These are phyloP conservation scores for Musa itinerans DNA, from an alignment of 176 grass and related monocot species.

Conservation along the genomic window DNA sequence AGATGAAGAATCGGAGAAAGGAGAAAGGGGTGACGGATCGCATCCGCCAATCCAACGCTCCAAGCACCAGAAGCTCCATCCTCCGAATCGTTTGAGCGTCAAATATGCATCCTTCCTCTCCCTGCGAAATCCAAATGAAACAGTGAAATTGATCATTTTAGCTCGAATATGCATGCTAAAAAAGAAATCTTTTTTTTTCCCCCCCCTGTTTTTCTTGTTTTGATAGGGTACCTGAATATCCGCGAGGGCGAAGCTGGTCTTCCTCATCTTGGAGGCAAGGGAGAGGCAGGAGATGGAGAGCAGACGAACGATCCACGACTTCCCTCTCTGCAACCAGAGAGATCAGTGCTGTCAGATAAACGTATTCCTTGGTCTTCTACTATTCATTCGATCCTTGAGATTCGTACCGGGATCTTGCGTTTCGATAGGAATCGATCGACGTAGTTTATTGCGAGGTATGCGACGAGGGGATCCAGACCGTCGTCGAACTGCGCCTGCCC, in stretches of 20 bases:
- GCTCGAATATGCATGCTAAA: neutral
- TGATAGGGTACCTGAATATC: constrained; percentile 43
- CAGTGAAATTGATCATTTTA: neutral
- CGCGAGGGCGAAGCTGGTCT: constrained; percentile 36
- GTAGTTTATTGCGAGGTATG: constrained; percentile 92
- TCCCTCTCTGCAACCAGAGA: constrained; percentile 24
- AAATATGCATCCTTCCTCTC: constrained; percentile 57
- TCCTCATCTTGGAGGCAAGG: constrained; percentile 93
- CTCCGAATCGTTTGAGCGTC: constrained; percentile 49
- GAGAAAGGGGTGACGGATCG: constrained; percentile 92
- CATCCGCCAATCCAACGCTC: constrained; percentile 62
- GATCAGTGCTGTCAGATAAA: neutral
- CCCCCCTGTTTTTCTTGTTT: neutral
- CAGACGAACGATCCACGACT: constrained; percentile 65
- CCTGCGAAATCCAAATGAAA: constrained; percentile 25
- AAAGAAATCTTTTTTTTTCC: neutral
- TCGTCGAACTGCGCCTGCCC: constrained; percentile 45
- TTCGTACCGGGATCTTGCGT: constrained; percentile 46
- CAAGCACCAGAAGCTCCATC: constrained; percentile 73
- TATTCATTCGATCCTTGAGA: constrained; percentile 6
- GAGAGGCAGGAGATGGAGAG: constrained; percentile 85
- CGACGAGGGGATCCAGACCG: constrained; percentile 55
- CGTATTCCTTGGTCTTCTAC: neutral
- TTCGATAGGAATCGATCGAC: constrained; percentile 93
- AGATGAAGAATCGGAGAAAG: constrained; percentile 80